Base-by-base conservation (phyloP, 75 land plant genomes). In the Chamaecyparis obtusa region DNA sequence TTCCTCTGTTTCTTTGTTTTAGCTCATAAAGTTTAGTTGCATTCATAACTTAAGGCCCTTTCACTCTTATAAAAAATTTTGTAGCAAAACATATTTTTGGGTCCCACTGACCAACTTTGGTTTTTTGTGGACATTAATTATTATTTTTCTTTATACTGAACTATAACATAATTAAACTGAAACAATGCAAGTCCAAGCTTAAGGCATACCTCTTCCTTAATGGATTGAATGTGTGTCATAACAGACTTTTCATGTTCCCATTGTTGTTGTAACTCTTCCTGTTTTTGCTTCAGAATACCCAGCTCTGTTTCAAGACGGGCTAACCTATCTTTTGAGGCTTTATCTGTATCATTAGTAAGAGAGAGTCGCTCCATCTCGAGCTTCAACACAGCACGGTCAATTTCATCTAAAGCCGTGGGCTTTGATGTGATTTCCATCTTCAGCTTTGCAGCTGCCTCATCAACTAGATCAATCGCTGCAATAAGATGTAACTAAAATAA, bases 391-490 rank as follows among this genome's bases (percentile, higher is more conserved):
- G 95, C 56, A 41, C 95, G 92, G 39, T 94, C 91, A 46, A 94
- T 93, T 80, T 94, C 95, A 90, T 94, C 95, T 21, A 94, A 71
- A 56, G 92, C 92, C 46, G 94, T 94, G 60, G 95, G 95, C 86
- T 94, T 94, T 71, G 94, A 94, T 39, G 95, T 94, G n/a, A 94
- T 94, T 85, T 94, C 95, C 95, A 94, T 94, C 85, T 94, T 94
- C 86, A 94, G 89, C 83, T 94, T 94, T 17, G 95, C 95, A 88
- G 95, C 95, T 86, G 95, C 95, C 83, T 94, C 95, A 88, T 94
- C 95, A 64, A 94, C 95, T 16, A 94, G 78, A 87, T 94, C 94
- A 88, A 94, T 94, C 37, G 95, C 94, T 94, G 91, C 67, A 92
- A 83, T 67, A 39, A 39, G 72, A 39, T 32, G 32, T n/a, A 44